Conservation (phyloP, 208 protist species). For the Angomonas ambiguus region DNA sequence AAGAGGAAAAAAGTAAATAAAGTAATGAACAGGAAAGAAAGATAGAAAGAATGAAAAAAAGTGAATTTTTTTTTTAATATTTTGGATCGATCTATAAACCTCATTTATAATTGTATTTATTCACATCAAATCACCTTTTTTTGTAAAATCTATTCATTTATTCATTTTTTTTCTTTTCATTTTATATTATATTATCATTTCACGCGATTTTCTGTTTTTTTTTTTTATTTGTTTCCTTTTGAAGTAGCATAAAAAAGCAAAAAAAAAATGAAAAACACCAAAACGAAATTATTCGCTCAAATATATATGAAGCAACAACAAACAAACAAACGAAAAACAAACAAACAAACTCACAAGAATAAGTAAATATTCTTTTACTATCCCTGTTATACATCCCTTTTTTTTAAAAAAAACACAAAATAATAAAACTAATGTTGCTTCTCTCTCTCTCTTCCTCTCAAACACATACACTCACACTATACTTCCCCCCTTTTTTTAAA, state of each 20-base stretch:
- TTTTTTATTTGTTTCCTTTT: not conserved
- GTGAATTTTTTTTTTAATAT: not conserved
- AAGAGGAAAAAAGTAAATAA: no score
- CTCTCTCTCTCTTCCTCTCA: conserved; percentile 3
- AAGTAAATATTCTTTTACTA: no score
- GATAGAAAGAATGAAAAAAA: not conserved
- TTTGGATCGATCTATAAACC: no score
- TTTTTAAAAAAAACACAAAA: no score
- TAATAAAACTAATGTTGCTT: conserved; percentile 3
- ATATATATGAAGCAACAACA: no score
- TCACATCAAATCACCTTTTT: no score
- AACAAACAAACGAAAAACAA: not conserved
- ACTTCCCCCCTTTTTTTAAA: conserved; percentile 14
- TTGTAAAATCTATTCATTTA: not conserved
- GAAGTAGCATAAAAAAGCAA: conserved; percentile 1
- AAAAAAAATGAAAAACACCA: no score
- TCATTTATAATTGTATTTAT: no score
- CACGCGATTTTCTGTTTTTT: not conserved
- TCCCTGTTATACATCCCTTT: no score
- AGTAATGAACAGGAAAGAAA: not conserved
- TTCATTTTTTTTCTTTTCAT: conserved; percentile 18
- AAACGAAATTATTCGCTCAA: no score
- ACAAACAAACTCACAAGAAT: no score
- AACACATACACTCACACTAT: not conserved
- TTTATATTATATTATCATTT: conserved; percentile 11